Evolutionary conservation across 192 early-diverging fungal genomes (phyloP).

Genomic region (Podila horticola): DNA sequence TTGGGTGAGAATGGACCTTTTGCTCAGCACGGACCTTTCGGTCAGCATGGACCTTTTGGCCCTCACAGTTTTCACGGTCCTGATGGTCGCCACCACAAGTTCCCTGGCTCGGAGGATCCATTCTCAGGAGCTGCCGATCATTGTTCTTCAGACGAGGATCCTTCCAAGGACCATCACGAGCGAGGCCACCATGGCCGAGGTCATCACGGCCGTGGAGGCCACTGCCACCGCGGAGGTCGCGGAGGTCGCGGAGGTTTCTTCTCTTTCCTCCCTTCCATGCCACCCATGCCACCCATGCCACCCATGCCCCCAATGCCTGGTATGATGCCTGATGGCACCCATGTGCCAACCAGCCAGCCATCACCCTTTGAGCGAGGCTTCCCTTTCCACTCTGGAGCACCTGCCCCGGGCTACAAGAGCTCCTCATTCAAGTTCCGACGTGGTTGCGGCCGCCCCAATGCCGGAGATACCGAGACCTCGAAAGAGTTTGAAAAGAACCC

Average conservation of each 20-base stretch:
- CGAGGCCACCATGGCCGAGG: conserved; percentile 6
- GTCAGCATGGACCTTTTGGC: background rate
- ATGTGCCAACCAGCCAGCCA: background rate
- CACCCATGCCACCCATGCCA: conserved; percentile 28
- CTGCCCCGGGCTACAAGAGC: conserved; percentile 11
- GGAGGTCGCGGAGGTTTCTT: conserved; percentile 13
- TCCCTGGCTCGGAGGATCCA: conserved; percentile 6
- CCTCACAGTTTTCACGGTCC: background rate
- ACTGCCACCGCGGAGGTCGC: conserved; percentile 7
- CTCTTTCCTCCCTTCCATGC: conserved; percentile 16
- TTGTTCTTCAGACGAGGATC: background rate
- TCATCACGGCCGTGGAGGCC: conserved; percentile 11
- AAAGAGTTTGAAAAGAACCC: background rate
- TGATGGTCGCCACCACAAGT: background rate
- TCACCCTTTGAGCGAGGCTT: background rate
- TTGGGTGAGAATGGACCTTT: too few species aligned
- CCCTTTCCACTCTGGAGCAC: conserved; percentile 1
- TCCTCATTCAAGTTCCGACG: conserved; percentile 29
- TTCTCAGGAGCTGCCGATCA: conserved; percentile 10
- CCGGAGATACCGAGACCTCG: conserved; percentile 16
- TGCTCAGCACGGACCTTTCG: conserved; percentile 6
- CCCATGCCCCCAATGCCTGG: conserved; percentile 7
- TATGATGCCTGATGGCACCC: background rate
- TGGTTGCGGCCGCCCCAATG: conserved; percentile 15
- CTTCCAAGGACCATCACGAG: background rate